Conservation (phyloP, 2,329 filamentous ascomycete species). For the Diaporthe citrichinensis region DNA sequence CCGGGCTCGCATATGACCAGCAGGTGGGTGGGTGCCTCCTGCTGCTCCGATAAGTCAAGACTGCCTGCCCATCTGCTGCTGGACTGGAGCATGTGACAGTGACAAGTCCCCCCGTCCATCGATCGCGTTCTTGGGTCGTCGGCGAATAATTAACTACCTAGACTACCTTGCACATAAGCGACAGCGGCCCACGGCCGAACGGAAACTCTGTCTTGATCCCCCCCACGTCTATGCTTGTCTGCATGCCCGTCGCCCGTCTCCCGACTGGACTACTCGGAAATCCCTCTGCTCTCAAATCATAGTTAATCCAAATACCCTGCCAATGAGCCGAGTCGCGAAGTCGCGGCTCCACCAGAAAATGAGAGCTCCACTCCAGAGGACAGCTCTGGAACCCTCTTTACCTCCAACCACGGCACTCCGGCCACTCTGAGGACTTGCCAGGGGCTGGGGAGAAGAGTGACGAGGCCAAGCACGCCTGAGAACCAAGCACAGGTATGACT, state of each 20-base stretch:
- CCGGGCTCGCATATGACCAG: conserved; percentile 13
- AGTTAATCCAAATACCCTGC: neutral
- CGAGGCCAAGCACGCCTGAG: neutral
- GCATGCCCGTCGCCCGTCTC: neutral
- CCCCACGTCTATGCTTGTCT: neutral
- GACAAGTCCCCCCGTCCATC: neutral
- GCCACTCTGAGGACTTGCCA: neutral
- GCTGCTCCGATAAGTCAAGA: neutral
- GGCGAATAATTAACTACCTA: neutral
- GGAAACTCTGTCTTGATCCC: conserved; percentile 26
- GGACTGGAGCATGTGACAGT: conserved; percentile 28
- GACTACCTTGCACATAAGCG: neutral
- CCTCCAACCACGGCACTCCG: neutral
- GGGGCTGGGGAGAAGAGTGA: neutral
- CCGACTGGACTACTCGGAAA: neutral
- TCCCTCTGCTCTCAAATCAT: neutral
- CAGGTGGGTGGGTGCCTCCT: neutral
- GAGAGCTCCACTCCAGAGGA: neutral
- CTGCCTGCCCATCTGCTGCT: neutral
- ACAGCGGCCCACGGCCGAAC: conserved; percentile 33
- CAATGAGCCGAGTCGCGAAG: neutral
- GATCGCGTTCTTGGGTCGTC: neutral
- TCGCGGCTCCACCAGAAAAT: neutral
- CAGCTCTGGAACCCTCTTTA: neutral
- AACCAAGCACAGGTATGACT: neutral